phyloP scores from a whole-genome alignment of 2,329 filamentous ascomycete species.

The Aspergillus calidoustus region DNA sequence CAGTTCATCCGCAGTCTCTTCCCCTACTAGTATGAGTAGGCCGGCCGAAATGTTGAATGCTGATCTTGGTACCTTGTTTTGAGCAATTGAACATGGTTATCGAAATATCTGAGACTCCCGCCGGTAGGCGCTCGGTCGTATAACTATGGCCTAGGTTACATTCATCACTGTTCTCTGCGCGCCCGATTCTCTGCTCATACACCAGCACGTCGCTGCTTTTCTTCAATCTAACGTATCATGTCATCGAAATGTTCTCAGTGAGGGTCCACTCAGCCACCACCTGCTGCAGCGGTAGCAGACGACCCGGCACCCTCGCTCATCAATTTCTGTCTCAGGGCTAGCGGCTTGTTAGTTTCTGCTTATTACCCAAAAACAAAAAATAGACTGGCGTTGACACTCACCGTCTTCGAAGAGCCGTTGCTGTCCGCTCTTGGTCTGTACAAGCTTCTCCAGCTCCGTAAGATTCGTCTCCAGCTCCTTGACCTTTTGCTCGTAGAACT shows the following conservation, averaged over 20 bases:
- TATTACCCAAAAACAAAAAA: background rate
- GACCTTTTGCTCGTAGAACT: conserved; percentile 71
- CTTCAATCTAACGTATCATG: background rate
- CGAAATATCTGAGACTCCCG: background rate
- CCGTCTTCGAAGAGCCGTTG: conserved; percentile 87
- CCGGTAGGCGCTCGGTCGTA: background rate
- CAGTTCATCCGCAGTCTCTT: conserved; percentile 12
- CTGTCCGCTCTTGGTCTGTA: conserved; percentile 80
- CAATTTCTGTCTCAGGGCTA: conserved; percentile 59
- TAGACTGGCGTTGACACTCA: conserved; percentile 42
- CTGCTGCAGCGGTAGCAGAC: conserved; percentile 37
- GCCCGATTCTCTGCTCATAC: background rate
- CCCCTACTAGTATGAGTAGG: conserved; percentile 9
- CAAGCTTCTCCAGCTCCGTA: conserved; percentile 69
- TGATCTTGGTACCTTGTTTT: conserved; percentile 38
- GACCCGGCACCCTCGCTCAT: conserved; percentile 49
- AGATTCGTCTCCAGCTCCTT: conserved; percentile 68
- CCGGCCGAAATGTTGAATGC: conserved; percentile 24
- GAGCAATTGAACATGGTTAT: conserved; percentile 5
- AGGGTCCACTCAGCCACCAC: conserved; percentile 26
- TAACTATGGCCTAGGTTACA: conserved; percentile 12
- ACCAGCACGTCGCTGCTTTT: background rate
- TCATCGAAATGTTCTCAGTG: background rate
- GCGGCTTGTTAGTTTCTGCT: conserved; percentile 24
- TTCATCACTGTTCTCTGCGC: background rate